Conservation (phyloP, 495 filamentous ascomycete species). For the Diplogelasinospora grovesii region DNA sequence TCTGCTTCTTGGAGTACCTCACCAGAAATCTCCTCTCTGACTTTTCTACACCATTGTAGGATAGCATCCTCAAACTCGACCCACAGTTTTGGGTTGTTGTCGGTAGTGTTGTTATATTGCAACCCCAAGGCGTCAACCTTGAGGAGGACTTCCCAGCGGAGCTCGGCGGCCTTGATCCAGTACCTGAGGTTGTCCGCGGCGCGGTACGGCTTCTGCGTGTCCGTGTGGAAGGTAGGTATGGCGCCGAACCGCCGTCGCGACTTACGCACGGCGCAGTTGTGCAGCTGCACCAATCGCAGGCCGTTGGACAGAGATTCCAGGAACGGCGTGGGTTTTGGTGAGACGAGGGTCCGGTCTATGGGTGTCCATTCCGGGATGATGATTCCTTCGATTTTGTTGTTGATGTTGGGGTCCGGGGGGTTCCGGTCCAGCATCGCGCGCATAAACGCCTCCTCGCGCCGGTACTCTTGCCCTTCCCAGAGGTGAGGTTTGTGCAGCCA, state of each 20-base stretch:
- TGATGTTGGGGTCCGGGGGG: slow-evolving; percentile 23
- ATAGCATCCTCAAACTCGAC: slow-evolving; percentile 72
- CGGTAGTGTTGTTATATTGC: slow-evolving; percentile 65
- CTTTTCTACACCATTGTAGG: slow-evolving; percentile 67
- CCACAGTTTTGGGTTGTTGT: slow-evolving; percentile 62
- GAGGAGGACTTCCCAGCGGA: slow-evolving; percentile 85
- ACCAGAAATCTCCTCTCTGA: slow-evolving; percentile 64
- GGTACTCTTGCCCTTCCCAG: slow-evolving; percentile 69
- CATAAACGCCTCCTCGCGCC: slow-evolving; percentile 82
- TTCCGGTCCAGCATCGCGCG: slow-evolving; percentile 45
- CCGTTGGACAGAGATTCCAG: slow-evolving; percentile 69
- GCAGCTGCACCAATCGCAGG: slow-evolving; percentile 71
- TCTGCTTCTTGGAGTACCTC: too few species aligned
- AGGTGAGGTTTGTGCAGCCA: slow-evolving; percentile 70
- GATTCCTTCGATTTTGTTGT: slow-evolving; percentile 27
- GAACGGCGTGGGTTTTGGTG: slow-evolving; percentile 63
- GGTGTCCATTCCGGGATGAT: slow-evolving; percentile 66
- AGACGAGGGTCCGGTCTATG: slow-evolving; percentile 32
- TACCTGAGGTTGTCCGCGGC: slow-evolving; percentile 87
- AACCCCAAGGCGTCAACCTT: slow-evolving; percentile 82
- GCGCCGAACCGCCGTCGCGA: slow-evolving; percentile 85
- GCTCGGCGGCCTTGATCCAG: slow-evolving; percentile 93
- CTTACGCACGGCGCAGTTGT: slow-evolving; percentile 80
- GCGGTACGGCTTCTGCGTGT: slow-evolving; percentile 90
- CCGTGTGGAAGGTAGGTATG: slow-evolving; percentile 79